Evolutionary conservation across 148 eudicot genomes (phyloP), one percentile per base, ranked within the genome.

Genomic region (Agrostemma githago): DNA sequence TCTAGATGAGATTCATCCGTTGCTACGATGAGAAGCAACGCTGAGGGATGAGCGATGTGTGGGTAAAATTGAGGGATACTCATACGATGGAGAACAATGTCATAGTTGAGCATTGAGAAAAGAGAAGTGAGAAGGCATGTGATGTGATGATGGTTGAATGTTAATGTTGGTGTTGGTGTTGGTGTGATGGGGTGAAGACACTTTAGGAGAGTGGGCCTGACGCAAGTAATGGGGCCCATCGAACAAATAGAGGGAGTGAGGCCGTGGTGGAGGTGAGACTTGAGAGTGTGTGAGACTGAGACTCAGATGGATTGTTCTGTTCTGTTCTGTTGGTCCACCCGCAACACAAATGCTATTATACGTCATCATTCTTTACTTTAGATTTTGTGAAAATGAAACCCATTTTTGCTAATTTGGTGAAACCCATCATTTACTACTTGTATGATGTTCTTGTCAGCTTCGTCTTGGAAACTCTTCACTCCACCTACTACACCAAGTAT

Each of bases 311-410:
- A 39, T 72, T 72, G 74, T 72, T 71, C 74, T 26, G 43, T 54
- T 72, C 58, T 72, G 74, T 72, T 71, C 74, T 26, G 43, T 54
- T 72, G 74, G 65, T 72, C 65, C 41, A 60, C 40, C 62, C 4
- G 1, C 34, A 26, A 26, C 34, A 26, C 34, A 26, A 26, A 7
- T 20, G 6, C 37, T 54, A 43, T 61, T 51, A 10, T 72, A 72
- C 66, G 67, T 61, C 74, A 72, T 26, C 6, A 68, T 20, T 44
- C 57, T 68, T 54, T n/a, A 46, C 3, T 68, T 44, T 6, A 68
- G 71, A 68, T 68, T 68, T 68, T 46, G 39, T 46, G 54, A 15
- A 44, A 44, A 48, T 11, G 6, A 68, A 17, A 20, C 39, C 15
- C n/a, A 3, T 8, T 54, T 71, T 72, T 57, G 48, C 65, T 37